Conservation (phyloP, 352 stramenopile species). For the Halophytophthora polymorphica region DNA sequence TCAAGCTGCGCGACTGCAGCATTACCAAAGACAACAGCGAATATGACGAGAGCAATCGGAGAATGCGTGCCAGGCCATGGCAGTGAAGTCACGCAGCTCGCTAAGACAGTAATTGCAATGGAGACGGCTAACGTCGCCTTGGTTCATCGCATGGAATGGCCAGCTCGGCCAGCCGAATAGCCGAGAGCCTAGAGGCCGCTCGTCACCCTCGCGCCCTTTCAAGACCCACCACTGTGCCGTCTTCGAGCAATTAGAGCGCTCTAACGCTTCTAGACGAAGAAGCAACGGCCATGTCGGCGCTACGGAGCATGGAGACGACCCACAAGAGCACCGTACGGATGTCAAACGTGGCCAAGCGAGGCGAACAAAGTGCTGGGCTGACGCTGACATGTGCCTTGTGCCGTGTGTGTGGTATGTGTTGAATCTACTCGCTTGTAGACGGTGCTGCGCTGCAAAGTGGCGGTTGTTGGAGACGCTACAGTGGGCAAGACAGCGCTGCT, state of each 20-base stretch:
- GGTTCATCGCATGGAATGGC: neutral
- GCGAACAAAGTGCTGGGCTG: neutral
- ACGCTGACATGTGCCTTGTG: neutral
- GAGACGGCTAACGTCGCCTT: too few species aligned
- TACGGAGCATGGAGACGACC: constrained; percentile 90
- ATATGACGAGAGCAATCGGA: constrained; percentile 19
- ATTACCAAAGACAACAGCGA: constrained; percentile 12
- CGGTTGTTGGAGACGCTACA: constrained; percentile 88
- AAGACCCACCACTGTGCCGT: constrained; percentile 2
- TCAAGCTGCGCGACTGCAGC: constrained; percentile 42
- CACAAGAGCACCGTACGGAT: constrained; percentile 79
- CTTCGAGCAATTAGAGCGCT: too few species aligned
- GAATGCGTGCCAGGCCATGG: constrained; percentile 7
- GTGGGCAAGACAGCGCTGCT: constrained; percentile 90
- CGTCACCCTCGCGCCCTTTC: constrained; percentile 16
- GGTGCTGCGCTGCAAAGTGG: constrained; percentile 89
- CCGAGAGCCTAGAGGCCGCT: neutral
- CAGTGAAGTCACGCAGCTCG: constrained; percentile 4
- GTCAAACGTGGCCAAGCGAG: neutral
- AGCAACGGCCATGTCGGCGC: constrained; percentile 51
- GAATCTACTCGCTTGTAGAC: constrained; percentile 36
- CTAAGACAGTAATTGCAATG: too few species aligned
- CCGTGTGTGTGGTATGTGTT: neutral
- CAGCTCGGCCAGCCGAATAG: neutral
- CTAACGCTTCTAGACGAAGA: too few species aligned